Evolutionary conservation across 1,284 basidiomycete species (phyloP).

Genomic region (Naganishia cerealis): DNA sequence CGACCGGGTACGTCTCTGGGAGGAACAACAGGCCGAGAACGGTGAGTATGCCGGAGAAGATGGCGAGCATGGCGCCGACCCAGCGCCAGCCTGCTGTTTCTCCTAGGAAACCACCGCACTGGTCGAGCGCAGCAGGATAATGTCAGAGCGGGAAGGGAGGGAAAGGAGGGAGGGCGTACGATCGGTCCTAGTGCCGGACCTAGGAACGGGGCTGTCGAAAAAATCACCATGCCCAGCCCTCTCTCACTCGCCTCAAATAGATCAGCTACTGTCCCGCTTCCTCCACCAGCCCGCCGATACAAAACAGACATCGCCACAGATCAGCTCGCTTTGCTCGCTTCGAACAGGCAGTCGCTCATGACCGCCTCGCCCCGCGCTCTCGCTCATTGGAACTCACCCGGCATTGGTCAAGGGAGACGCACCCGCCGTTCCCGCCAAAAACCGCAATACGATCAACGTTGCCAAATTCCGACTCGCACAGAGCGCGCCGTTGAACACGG

Average conservation of each 20-base stretch:
- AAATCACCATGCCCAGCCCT: slow-evolving; percentile 58
- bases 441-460: slow-evolving; percentile 55
- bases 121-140: slow-evolving; percentile 29
- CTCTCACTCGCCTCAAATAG: slow-evolving; percentile 46
- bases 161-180: slow-evolving; percentile 36
- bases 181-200: slow-evolving; percentile 58
- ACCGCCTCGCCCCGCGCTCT: neutral
- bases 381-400: slow-evolving; percentile 56
- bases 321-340: neutral
- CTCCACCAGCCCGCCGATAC: neutral
- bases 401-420: slow-evolving; percentile 54
- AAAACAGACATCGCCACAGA: too few species aligned
- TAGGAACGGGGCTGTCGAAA: slow-evolving; percentile 64
- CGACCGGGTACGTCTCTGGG: slow-evolving; percentile 56
- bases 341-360: slow-evolving; percentile 44
- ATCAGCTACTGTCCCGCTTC: slow-evolving; percentile 39
- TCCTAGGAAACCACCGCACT: slow-evolving; percentile 53
- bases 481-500: slow-evolving; percentile 54
- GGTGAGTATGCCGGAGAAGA: slow-evolving; percentile 53
- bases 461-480: slow-evolving; percentile 51
- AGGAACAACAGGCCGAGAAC: slow-evolving; percentile 44
- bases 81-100: slow-evolving; percentile 54
- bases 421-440: slow-evolving; percentile 54
- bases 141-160: neutral
- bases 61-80: slow-evolving; percentile 68